Conservation (phyloP, 2,329 filamentous ascomycete species). For the Diplocarpon rosae region DNA sequence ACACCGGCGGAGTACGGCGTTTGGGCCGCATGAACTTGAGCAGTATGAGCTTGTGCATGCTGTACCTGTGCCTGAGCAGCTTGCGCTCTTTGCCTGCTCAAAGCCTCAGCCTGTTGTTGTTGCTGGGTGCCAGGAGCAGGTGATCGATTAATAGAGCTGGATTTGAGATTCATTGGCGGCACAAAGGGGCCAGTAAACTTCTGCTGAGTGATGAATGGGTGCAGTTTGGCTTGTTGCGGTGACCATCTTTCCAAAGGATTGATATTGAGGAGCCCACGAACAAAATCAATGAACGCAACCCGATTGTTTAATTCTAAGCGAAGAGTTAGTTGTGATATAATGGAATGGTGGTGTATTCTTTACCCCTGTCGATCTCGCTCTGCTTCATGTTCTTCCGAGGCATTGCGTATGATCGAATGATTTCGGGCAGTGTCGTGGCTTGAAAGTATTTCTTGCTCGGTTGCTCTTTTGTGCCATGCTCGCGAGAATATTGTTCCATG, state of each 20-base stretch:
- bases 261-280: slow-evolving; percentile 82
- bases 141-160: slow-evolving; percentile 72
- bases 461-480: slow-evolving; percentile 94
- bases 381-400: slow-evolving; percentile 99
- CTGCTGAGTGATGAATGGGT: slow-evolving; percentile 96
- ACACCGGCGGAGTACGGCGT: slow-evolving; percentile 48
- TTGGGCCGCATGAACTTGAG: slow-evolving; percentile 36
- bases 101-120: slow-evolving; percentile 86
- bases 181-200: slow-evolving; percentile 96
- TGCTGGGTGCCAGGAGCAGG: slow-evolving; percentile 90
- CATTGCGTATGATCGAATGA: slow-evolving; percentile 97
- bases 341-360: slow-evolving; percentile 20
- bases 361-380: slow-evolving; percentile 91
- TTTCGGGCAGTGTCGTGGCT: slow-evolving; percentile 85
- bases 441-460: slow-evolving; percentile 99
- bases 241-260: slow-evolving; percentile 97
- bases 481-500: slow-evolving; percentile 94
- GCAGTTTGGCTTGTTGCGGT: slow-evolving; percentile 90
- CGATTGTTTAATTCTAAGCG: slow-evolving; percentile 91
- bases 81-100: slow-evolving; percentile 82
- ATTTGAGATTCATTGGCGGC: slow-evolving; percentile 91
- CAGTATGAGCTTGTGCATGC: slow-evolving; percentile 40
- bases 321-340: slow-evolving; percentile 3
- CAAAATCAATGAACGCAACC: slow-evolving; percentile 95
- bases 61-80: slow-evolving; percentile 44